Base-by-base conservation (phyloP, 2,329 filamentous ascomycete genomes). In the Colletotrichum agaves region DNA sequence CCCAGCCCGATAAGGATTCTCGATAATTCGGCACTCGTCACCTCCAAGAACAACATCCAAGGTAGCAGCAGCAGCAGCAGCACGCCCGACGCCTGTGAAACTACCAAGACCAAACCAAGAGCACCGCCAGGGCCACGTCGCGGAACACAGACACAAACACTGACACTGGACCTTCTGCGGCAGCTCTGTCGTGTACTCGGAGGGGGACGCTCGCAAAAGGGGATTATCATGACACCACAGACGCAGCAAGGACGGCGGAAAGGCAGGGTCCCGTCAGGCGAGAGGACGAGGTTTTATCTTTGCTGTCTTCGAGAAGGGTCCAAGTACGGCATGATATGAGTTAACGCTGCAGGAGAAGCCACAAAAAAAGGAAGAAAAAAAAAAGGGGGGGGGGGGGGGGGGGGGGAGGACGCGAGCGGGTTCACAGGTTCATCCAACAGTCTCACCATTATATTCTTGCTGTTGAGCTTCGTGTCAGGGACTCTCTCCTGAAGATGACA, bases 161-260 rank as follows among this genome's bases (percentile, higher is more conserved):
- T 46, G 27, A 53, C 55, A 64, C 46, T 46, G 46, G 37, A 60
- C 55, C 55, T 64, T 55, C 46, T 64, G 62, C 55, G 62, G 39
- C 62, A 39, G 37, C 44, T 50, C 23, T 50, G 55, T 50, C 35
- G 53, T 63, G 61, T 23, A 15, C 35, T 37, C 11, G 11, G 13
- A 11, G 35, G 13, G 35, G 10, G 13, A 37, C 43, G 17, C 43
- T 33, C 13, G 23, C 27, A 12, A 31, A 44, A 27, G 27, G 12
- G 33, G 33, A 53, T 35, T 35, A 64, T 49, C 61, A 33, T 31
- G 41, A 49, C 35, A 53, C 23, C 62, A 61, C 62, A 61, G 57
- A 61, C 56, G 47, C 62, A 49, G 57, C 62, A 47, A 19, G 56
- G 53, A 64, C 55, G 46, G 19, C 31, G 55, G 46, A 17, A 64